Conservation (phyloP, 768 basidiomycete genomes). For the Termitomyces sp. region DNA sequence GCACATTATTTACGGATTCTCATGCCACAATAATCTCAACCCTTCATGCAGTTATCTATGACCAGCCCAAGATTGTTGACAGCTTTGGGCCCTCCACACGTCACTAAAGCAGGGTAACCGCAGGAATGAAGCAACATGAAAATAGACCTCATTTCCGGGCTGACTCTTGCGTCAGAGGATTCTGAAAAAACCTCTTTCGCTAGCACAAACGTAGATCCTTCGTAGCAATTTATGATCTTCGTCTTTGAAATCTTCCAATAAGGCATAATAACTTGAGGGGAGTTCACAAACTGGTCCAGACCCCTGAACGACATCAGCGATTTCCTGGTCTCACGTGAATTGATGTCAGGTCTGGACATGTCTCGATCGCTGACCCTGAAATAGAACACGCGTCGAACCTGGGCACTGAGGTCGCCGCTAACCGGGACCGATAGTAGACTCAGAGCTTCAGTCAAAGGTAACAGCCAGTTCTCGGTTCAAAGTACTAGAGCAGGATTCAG, state of each 20-base stretch:
- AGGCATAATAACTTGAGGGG: no score
- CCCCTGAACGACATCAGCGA: neutral
- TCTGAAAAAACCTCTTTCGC: neutral
- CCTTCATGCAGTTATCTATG: no score
- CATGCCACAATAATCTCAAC: no score
- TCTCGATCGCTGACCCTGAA: neutral
- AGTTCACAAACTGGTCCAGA: no score
- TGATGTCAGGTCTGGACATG: neutral
- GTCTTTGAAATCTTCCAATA: no score
- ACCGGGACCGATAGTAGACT: no score
- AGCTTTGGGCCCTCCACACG: no score
- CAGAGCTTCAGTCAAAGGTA: neutral
- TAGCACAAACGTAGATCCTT: neutral
- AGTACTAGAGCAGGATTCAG: neutral
- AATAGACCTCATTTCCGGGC: neutral
- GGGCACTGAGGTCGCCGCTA: no score
- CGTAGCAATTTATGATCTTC: neutral
- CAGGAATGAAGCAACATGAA: neutral
- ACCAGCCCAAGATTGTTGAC: no score
- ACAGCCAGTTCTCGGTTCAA: neutral
- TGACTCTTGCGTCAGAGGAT: neutral
- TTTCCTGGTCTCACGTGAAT: neutral
- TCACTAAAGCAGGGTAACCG: no score
- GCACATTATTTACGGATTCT: no score
- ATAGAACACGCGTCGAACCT: slow-evolving; percentile 3